Evolutionary conservation across 495 filamentous ascomycete species (phyloP), one percentile per base, ranked within the genome.

Genomic region (Chaetomidium leptoderma): DNA sequence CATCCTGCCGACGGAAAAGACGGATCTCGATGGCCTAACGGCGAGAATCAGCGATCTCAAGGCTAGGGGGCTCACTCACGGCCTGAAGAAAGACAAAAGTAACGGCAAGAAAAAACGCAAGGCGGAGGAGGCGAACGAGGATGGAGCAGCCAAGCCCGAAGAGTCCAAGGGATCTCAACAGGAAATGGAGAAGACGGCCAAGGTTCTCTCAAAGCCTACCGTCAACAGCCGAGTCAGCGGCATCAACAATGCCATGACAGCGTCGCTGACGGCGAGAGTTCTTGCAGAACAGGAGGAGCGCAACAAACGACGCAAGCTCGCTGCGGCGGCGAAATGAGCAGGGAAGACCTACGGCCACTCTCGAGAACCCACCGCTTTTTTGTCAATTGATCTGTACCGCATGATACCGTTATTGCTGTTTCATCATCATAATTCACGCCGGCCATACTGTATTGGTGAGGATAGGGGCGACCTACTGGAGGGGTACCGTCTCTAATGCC

Each of bases 11-110:
- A 83, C 82, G 0, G 81, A 83, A 30, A 77, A 83, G 51, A 74
- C 75, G 11, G 93, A 97, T 47, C 81, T 92, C 53, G 79, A 88
- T 48, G 78, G 78, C 33, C 74, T 97, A 24, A 65, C 80, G 8
- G 72, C 77, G n/a, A 78, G 95, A 24, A 74, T 82, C 29, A 80
- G 83, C 21, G 81, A 75, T 27, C 76, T 97, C 21, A 82, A 80
- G 52, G 81, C 86, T 24, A 76, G 82, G 42, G 86, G 88, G 5
- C 76, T 97, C 2, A 82, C 92, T 17, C 93, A 99, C 68, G 88
- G 87, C 8, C 73, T 97, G 37, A 99, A 97, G 76, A 96, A 95
- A 66, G 83, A 91, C 69, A 97, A 95, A 76, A 76, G 84, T 54
- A 84, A 85, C 66, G 83, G 89, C 74, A 73, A 74, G 60, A 79